Percentiles rank a stretch among this genome's conserved stretches.
phyloP scores from a whole-genome alignment of 352 stramenopile genomes.

The Peronospora tabacina region DNA sequence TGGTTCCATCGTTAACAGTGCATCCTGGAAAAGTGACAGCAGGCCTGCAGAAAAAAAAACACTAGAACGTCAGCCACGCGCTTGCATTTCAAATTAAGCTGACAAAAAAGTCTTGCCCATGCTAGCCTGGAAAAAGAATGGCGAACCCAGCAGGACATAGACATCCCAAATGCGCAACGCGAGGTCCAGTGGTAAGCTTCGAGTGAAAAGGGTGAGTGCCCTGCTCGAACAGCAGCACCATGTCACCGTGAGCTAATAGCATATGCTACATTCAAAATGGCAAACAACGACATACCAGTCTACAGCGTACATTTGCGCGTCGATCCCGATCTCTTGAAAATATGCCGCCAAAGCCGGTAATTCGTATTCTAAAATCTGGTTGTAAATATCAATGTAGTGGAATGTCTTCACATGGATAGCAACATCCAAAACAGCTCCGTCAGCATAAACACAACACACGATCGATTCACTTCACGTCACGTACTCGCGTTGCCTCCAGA shows the following conservation, averaged over 20 bases:
- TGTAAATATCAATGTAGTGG: slow-evolving; percentile 73
- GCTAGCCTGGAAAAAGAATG: slow-evolving; percentile 84
- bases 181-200: slow-evolving; percentile 61
- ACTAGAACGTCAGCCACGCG: slow-evolving; percentile 3
- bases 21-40: slow-evolving; percentile 59
- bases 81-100: not conserved
- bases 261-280: not conserved
- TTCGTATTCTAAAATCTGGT: slow-evolving; percentile 75
- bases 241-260: not conserved
- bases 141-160: slow-evolving; percentile 68
- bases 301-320: slow-evolving; percentile 82
- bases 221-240: slow-evolving; percentile 22
- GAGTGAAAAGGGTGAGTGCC: slow-evolving; percentile 75
- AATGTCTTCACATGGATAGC: slow-evolving; percentile 49
- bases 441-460: not conserved
- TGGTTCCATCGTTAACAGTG: slow-evolving; percentile 59
- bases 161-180: slow-evolving; percentile 79
- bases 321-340: slow-evolving; percentile 67
- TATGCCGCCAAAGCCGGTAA: slow-evolving; percentile 51
- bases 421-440: slow-evolving; percentile 4
- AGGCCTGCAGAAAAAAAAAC: slow-evolving; percentile 34
- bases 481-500: slow-evolving; percentile 65
- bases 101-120: slow-evolving; percentile 40
- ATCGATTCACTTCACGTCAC: slow-evolving; percentile 15
- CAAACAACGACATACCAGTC: slow-evolving; percentile 48